These are phyloP conservation scores for Viridothelium virens DNA, from an alignment of 495 filamentous ascomycete species.

Conservation along the genomic window DNA sequence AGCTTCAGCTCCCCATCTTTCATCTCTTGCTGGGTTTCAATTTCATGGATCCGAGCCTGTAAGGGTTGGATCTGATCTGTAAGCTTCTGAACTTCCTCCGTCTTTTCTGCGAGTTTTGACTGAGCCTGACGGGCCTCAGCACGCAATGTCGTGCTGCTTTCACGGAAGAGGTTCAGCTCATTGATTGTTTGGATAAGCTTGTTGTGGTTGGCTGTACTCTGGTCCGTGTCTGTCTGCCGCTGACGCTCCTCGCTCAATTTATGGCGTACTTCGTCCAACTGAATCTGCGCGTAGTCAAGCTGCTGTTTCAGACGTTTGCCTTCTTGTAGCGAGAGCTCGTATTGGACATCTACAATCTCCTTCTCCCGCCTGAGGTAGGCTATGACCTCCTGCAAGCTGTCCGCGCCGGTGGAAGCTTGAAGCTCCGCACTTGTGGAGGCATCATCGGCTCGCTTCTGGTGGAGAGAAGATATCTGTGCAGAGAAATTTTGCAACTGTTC, in stretches of 20 bases:
- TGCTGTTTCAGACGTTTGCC: constrained; percentile 81
- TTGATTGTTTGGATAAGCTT: constrained; percentile 89
- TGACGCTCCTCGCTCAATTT: constrained; percentile 83
- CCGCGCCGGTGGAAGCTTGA: background rate
- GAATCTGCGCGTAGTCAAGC: constrained; percentile 72
- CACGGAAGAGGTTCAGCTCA: constrained; percentile 87
- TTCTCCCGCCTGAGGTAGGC: constrained; percentile 90
- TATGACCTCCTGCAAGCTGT: constrained; percentile 72
- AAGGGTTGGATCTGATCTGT: constrained; percentile 71
- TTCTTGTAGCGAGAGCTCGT: constrained; percentile 79
- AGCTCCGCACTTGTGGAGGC: constrained; percentile 5
- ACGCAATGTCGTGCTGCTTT: constrained; percentile 81
- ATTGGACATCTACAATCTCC: constrained; percentile 93
- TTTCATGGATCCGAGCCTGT: constrained; percentile 63
- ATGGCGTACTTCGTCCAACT: constrained; percentile 77
- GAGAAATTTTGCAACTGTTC: constrained; percentile 78
- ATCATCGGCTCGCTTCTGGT: constrained; percentile 51
- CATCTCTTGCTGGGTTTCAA: constrained; percentile 69
- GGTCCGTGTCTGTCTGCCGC: constrained; percentile 61
- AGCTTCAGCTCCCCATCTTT: constrained; percentile 80
- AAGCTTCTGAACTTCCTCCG: constrained; percentile 63
- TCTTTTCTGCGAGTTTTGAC: constrained; percentile 64
- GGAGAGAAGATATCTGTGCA: constrained; percentile 64
- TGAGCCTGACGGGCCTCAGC: constrained; percentile 75
- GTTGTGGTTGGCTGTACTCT: constrained; percentile 66